phyloP scores from a whole-genome alignment of 345 rosid species.

The Lenwebbia sp. region DNA sequence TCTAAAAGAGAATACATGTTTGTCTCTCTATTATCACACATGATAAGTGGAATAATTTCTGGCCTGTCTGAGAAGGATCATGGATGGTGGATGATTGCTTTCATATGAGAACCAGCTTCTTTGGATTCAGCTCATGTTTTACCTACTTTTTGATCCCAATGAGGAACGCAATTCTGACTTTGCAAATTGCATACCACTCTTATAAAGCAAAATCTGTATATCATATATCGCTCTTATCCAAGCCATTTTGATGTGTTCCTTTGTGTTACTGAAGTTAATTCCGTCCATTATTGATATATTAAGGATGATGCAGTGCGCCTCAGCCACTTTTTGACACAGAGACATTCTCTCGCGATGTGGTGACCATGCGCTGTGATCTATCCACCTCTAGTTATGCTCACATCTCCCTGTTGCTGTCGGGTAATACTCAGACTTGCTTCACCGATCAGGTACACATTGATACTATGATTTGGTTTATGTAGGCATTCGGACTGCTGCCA shows the following conservation, averaged over 20 bases:
- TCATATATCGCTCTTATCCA: background rate
- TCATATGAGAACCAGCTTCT: background rate
- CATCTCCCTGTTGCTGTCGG: conserved; percentile 37
- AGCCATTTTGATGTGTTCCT: background rate
- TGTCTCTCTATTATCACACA: background rate
- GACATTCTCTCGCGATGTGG: conserved; percentile 39
- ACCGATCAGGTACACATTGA: conserved; percentile 28
- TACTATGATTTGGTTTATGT: background rate
- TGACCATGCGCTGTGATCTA: conserved; percentile 46
- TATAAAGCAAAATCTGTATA: background rate
- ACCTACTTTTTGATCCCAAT: background rate
- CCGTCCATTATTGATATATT: background rate
- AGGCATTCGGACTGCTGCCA: background rate
- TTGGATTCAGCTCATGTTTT: background rate
- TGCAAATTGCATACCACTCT: background rate
- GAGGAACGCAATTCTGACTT: background rate
- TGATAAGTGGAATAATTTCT: background rate
- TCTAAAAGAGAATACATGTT: background rate
- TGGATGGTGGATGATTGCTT: background rate
- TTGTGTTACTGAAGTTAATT: background rate
- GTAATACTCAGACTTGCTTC: conserved; percentile 43
- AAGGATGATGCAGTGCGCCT: conserved; percentile 23
- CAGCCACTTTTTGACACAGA: conserved; percentile 44
- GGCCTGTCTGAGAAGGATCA: background rate
- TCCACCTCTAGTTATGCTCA: conserved; percentile 35